Evolutionary conservation across 1,284 basidiomycete species (phyloP).

Genomic region (Coniferiporia weirii): DNA sequence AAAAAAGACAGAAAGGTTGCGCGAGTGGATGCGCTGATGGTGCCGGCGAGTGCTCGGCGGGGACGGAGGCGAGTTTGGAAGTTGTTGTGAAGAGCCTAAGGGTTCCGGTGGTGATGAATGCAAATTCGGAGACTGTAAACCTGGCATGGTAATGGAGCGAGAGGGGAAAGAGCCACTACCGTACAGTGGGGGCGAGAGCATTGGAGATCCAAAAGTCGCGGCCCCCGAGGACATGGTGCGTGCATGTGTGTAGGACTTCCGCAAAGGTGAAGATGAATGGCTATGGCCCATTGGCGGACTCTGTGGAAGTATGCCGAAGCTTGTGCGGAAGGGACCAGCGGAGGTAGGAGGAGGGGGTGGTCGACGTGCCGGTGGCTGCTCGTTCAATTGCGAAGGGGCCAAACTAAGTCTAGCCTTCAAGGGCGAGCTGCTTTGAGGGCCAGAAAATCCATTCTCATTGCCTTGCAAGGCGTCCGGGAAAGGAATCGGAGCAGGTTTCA

Average conservation of each 20-base stretch:
- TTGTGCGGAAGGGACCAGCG: conserved; percentile 36
- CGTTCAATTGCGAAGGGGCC: conserved; percentile 28
- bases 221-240: conserved; percentile 50
- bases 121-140: conserved; percentile 24
- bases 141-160: conserved; percentile 26
- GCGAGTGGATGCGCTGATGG: conserved; percentile 78
- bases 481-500: conserved; percentile 6
- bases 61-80: conserved; percentile 21
- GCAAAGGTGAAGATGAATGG: conserved; percentile 42
- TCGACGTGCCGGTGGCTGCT: conserved; percentile 24
- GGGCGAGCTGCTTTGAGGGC: conserved; percentile 20
- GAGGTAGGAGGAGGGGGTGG: conserved; percentile 30
- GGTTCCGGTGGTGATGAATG: conserved; percentile 22
- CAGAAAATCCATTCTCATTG: conserved; percentile 10
- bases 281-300: conserved; percentile 28
- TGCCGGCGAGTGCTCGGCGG: conserved; percentile 36
- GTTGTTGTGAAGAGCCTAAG: conserved; percentile 21
- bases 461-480: conserved; percentile 3
- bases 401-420: conserved; percentile 34
- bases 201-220: conserved; percentile 43
- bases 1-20: conserved; percentile 89
- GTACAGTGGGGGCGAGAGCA: conserved; percentile 42
- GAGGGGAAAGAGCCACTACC: conserved; percentile 41
- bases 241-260: conserved; percentile 46
- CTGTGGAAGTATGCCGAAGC: conserved; percentile 30